Percentiles rank a stretch among this genome's conserved stretches.
These are phyloP conservation scores for Mucor irregularis DNA, from an alignment of 371 early-diverging fungal species.

Conservation along the genomic window DNA sequence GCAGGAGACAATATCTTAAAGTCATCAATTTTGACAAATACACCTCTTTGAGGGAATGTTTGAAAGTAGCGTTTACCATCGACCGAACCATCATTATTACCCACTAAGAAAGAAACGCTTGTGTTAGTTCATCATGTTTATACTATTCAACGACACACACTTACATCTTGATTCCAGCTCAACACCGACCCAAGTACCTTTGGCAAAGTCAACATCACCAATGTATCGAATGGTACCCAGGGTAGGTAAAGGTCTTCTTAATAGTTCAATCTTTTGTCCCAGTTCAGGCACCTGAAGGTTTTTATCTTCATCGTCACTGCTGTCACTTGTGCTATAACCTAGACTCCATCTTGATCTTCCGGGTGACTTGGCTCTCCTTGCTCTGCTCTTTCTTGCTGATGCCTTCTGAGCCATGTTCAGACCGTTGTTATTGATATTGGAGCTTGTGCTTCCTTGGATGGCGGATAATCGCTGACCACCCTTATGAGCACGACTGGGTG, in stretches of 20 bases:
- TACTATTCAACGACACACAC: background rate
- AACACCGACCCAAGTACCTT: conserved; percentile 49
- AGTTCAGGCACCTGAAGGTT: conserved; percentile 24
- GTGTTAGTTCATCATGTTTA: background rate
- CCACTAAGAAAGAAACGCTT: conserved; percentile 16
- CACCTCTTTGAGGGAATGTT: conserved; percentile 44
- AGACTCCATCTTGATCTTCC: conserved; percentile 24
- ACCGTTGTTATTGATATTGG: background rate
- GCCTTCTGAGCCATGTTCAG: conserved; percentile 1
- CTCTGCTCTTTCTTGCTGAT: conserved; percentile 12
- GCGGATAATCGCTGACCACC: background rate
- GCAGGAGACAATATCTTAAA: conserved; percentile 22
- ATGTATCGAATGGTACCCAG: conserved; percentile 45
- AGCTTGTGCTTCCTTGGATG: background rate
- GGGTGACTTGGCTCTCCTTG: conserved; percentile 22
- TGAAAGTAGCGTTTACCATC: conserved; percentile 41
- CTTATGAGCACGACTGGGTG: conserved; percentile 10
- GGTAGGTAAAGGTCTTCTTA: conserved; percentile 43
- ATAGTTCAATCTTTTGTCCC: conserved; percentile 40
- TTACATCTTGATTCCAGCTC: conserved; percentile 48
- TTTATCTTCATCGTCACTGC: conserved; percentile 26
- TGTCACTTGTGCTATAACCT: conserved; percentile 26
- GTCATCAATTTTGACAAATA: conserved; percentile 44
- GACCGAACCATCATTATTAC: conserved; percentile 40
- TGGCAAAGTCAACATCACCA: conserved; percentile 43